Evolutionary conservation across 257 asterid genomes (phyloP).

Genomic region (Dorcoceras hygrometricum): DNA sequence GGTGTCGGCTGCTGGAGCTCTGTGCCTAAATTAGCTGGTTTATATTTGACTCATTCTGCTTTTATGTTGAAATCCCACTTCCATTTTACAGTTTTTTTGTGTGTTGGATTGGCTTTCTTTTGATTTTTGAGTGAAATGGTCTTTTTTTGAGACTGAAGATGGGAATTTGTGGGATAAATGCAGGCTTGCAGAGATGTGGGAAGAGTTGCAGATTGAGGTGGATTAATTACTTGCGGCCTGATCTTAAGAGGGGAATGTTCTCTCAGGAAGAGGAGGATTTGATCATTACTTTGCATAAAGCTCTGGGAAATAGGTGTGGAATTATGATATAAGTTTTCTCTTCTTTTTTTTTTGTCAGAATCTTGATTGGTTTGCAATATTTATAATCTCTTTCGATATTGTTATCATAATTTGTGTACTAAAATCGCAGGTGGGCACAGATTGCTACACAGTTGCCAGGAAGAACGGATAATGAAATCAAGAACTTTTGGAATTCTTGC

Average conservation of each 20-base stretch:
- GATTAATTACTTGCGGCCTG: conserved; percentile 87
- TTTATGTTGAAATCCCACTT: background rate
- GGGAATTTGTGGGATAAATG: conserved; percentile 12
- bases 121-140: background rate
- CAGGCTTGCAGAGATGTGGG: conserved; percentile 83
- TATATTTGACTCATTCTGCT: background rate
- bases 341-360: no score
- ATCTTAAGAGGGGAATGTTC: conserved; percentile 81
- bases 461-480: conserved; percentile 91
- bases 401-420: background rate
- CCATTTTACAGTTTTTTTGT: background rate
- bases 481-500: conserved; percentile 78
- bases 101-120: background rate
- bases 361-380: background rate
- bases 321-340: background rate
- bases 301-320: conserved; percentile 71
- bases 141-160: no score
- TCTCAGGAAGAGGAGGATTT: conserved; percentile 76
- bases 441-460: conserved; percentile 80
- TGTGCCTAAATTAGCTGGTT: conserved; percentile 85
- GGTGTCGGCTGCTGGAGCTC: conserved; percentile 97
- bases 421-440: conserved; percentile 76
- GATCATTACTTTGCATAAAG: conserved; percentile 58
- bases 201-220: conserved; percentile 86
- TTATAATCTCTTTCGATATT: no score